Evolutionary conservation across 2,329 filamentous ascomycete genomes (phyloP), one percentile per base, ranked within the genome.

Genomic region (Purpureocillium takamizusanense): DNA sequence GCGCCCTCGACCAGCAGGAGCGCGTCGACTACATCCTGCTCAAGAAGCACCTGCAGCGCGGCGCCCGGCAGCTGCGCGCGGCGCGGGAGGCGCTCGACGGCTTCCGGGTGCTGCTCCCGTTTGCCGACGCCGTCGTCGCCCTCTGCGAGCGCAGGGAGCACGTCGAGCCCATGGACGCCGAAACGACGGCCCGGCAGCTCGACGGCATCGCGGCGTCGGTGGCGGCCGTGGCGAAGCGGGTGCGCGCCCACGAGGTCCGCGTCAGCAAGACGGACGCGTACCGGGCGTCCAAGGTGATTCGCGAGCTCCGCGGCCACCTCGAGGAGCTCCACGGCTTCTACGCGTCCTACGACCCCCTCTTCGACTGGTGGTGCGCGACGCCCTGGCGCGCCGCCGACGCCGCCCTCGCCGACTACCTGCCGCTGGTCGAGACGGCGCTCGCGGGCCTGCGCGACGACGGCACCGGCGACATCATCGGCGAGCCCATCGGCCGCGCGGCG

Each of bases 301-400:
- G 50, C 5, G 52, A 65, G 18, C 50, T 78, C 4, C 53, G 57
- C 0, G 36, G 27, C 0, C 61, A 66, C 35, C 52, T 78, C 0
- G 44, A 54, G 2, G 71, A 78, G 44, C 67, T 66, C 48, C 66
- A 61, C 38, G 42, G 35, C 0, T 79, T 77, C 47, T 78, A 74
- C 49, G 56, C 60, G 23, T 66, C 65, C 3, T 78, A 78, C 45
- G 70, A 78, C 43, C 73, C 75, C 1, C 40, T 63, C 12, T 77
- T 76, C 38, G 66, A 72, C 31, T 78, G 72, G 70, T 79, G 75
- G 75, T 63, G 67, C 0, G 52, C 59, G 1, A 51, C 59, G 6
- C 70, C 72, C 1, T 72, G 67, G 45, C 46, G 53, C 3, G 49
- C 56, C 2, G 54, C 72, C 3, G 52, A 66, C 17, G 42, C 45